phyloP scores from a whole-genome alignment of 2,329 filamentous ascomycete genomes.

The Aspergillus fischeri region DNA sequence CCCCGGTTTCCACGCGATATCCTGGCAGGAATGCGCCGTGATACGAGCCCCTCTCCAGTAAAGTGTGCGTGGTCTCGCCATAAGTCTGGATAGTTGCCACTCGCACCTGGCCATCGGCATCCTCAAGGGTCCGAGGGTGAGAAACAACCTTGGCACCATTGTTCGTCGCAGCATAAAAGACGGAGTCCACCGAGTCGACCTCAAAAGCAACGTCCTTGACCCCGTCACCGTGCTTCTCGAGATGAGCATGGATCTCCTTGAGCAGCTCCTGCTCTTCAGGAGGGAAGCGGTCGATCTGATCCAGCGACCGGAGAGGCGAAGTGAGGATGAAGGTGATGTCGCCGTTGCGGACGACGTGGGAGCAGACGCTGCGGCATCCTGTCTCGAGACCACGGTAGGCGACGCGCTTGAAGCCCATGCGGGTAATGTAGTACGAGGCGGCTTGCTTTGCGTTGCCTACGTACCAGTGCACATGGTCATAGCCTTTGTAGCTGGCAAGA shows the following conservation, averaged over 20 bases:
- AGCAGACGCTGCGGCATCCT: conserved; percentile 73
- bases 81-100: conserved; percentile 85
- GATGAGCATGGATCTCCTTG: conserved; percentile 72
- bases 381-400: conserved; percentile 89
- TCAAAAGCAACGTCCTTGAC: conserved; percentile 96
- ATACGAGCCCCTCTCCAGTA: conserved; percentile 71
- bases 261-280: conserved; percentile 62
- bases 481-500: conserved; percentile 61
- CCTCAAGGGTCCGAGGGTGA: conserved; percentile 55
- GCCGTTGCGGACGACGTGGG: conserved; percentile 61
- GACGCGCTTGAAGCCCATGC: conserved; percentile 78
- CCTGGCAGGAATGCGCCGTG: conserved; percentile 77
- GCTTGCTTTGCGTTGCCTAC: conserved; percentile 97
- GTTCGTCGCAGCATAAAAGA: conserved; percentile 68
- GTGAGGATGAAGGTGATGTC: conserved; percentile 42
- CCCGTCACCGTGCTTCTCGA: conserved; percentile 84
- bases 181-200: conserved; percentile 79
- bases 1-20: conserved; percentile 56
- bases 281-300: conserved; percentile 55
- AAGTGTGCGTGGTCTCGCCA: conserved; percentile 90
- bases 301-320: conserved; percentile 53
- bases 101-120: conserved; percentile 62
- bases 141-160: conserved; percentile 40
- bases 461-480: conserved; percentile 93
- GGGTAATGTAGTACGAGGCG: conserved; percentile 78